Evolutionary conservation across 768 basidiomycete species (phyloP).

Genomic region (Psilocybe sp.): DNA sequence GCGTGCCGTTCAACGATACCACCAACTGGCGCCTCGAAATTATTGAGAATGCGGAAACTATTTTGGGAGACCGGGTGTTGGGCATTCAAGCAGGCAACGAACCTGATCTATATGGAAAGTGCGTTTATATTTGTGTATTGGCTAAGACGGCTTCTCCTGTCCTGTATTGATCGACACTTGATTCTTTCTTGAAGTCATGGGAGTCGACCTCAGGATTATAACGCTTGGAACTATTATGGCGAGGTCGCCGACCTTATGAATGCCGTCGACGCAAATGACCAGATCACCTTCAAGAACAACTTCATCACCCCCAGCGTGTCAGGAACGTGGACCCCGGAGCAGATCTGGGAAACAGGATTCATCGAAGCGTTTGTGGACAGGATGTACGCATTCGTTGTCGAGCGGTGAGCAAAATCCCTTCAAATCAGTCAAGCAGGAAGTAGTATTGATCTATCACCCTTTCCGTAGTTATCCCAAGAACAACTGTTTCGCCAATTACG

Average conservation of each 20-base stretch:
- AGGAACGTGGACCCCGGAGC: constrained; percentile 45
- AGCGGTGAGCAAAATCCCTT: constrained; percentile 31
- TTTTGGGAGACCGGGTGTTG: constrained; percentile 62
- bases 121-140: constrained; percentile 12
- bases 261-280: constrained; percentile 19
- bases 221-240: constrained; percentile 40
- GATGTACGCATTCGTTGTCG: constrained; percentile 47
- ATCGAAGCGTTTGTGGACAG: constrained; percentile 37
- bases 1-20: constrained; percentile 67
- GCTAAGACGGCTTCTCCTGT: neutral
- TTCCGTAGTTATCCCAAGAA: constrained; percentile 36
- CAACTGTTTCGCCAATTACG: constrained; percentile 56
- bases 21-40: constrained; percentile 47
- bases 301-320: constrained; percentile 60
- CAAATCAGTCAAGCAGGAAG: too few species aligned
- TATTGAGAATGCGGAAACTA: constrained; percentile 54
- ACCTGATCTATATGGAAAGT: constrained; percentile 66
- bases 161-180: constrained; percentile 20
- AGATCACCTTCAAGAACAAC: constrained; percentile 23
- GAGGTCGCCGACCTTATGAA: constrained; percentile 33
- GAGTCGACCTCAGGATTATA: constrained; percentile 32
- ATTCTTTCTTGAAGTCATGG: too few species aligned
- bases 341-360: constrained; percentile 51
- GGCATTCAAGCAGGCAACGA: constrained; percentile 76
- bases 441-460: too few species aligned